Evolutionary conservation across 2,329 filamentous ascomycete species (phyloP).

Genomic region (Fusarium poae): DNA sequence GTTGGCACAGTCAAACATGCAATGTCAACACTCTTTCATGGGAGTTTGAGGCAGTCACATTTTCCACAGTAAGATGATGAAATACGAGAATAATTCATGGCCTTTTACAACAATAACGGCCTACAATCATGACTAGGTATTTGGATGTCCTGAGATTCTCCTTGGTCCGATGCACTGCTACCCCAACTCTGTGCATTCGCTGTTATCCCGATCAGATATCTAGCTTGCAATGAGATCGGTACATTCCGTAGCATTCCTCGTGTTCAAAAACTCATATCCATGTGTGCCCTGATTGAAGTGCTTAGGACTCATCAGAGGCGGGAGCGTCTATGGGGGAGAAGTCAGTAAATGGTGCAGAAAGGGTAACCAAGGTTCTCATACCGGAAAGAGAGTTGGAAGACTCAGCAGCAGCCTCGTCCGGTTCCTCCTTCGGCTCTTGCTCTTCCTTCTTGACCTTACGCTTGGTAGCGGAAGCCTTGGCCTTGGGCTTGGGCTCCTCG

Average conservation of each 20-base stretch:
- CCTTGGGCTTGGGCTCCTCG: conserved; percentile 38
- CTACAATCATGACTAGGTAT: neutral
- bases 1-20: neutral
- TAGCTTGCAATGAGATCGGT: conserved; percentile 28
- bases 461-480: conserved; percentile 10
- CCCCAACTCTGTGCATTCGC: conserved; percentile 22
- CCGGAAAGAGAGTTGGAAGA: conserved; percentile 37
- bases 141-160: conserved; percentile 16
- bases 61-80: no score
- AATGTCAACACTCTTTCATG: neutral
- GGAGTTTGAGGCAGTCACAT: neutral
- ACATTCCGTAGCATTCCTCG: neutral
- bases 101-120: neutral
- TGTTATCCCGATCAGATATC: conserved; percentile 36
- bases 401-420: conserved; percentile 15
- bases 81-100: neutral
- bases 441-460: conserved; percentile 44
- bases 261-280: neutral
- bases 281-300: neutral
- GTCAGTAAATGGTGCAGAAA: conserved; percentile 5
- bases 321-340: conserved; percentile 26
- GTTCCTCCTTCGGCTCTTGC: conserved; percentile 43
- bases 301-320: conserved; percentile 31
- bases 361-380: conserved; percentile 14
- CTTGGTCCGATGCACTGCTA: conserved; percentile 22